Conservation (phyloP, 805 yeast genomes). For the Ogataea kodamae region DNA sequence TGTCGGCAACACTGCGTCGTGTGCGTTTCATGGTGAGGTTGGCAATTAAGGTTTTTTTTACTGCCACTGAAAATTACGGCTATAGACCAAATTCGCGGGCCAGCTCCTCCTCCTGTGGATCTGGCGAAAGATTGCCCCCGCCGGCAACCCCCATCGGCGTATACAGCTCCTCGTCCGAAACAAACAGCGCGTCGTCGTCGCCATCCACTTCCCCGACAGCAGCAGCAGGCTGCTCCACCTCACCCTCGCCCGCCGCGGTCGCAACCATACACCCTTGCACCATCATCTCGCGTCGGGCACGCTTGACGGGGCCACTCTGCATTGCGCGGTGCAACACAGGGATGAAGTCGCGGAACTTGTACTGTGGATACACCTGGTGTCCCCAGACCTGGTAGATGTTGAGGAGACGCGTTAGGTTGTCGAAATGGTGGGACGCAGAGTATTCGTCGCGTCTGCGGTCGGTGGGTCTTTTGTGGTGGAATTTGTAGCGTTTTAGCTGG, state of each 20-base stretch:
- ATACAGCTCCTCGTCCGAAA: slow-evolving; percentile 20
- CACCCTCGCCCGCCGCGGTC: slow-evolving; percentile 4
- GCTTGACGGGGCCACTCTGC: slow-evolving; percentile 24
- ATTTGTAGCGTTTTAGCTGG: slow-evolving; percentile 34
- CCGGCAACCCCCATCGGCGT: slow-evolving; percentile 21
- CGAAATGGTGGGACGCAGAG: slow-evolving; percentile 41
- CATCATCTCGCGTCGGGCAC: slow-evolving; percentile 24
- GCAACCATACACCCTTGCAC: slow-evolving; percentile 21
- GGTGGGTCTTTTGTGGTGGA: slow-evolving; percentile 29
- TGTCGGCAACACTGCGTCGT: slow-evolving; percentile 5
- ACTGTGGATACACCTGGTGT: slow-evolving; percentile 73
- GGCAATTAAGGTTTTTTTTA: not conserved
- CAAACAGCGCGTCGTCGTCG: slow-evolving; percentile 4
- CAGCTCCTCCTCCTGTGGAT: slow-evolving; percentile 27
- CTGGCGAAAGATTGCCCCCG: slow-evolving; percentile 23
- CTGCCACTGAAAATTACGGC: slow-evolving; percentile 7
- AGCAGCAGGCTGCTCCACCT: slow-evolving; percentile 2
- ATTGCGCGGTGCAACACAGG: slow-evolving; percentile 51
- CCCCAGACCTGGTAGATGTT: slow-evolving; percentile 72
- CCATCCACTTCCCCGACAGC: no score
- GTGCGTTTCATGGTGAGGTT: slow-evolving; percentile 7
- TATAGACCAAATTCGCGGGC: slow-evolving; percentile 10
- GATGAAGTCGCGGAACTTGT: slow-evolving; percentile 69
- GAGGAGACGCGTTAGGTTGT: slow-evolving; percentile 48
- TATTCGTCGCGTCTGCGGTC: slow-evolving; percentile 18